These are phyloP conservation scores for Hyaloscypha finlandica DNA, from an alignment of 495 filamentous ascomycete genomes.

Conservation along the genomic window DNA sequence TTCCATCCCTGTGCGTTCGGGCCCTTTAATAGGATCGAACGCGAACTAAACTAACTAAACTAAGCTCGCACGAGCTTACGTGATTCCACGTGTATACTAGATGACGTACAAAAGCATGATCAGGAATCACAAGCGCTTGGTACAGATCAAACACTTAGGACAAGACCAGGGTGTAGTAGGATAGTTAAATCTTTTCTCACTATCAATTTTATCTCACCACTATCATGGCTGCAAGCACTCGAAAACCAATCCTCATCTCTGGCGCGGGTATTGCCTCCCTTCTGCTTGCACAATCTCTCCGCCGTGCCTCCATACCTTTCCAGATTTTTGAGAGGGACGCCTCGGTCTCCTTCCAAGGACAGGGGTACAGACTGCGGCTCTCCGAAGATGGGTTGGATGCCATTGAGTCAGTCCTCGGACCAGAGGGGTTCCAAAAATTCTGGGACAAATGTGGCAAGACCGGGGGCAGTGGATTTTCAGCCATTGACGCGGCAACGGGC, in stretches of 20 bases:
- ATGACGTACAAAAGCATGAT: no score
- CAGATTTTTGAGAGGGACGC: constrained; percentile 52
- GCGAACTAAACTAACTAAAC: no score
- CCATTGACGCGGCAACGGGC: constrained; percentile 48
- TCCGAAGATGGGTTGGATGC: constrained; percentile 51
- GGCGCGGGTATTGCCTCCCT: constrained; percentile 55
- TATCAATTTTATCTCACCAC: no score
- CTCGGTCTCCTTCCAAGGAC: constrained; percentile 50
- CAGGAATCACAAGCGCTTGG: no score
- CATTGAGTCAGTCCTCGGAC: constrained; percentile 51
- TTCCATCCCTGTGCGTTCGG: no score
- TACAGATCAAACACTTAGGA: no score
- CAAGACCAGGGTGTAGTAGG: no score
- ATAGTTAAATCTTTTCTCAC: no score
- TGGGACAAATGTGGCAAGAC: constrained; percentile 55
- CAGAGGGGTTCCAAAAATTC: constrained; percentile 48
- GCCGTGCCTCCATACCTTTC: constrained; percentile 48
- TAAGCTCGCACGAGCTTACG: no score
- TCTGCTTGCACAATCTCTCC: constrained; percentile 50
- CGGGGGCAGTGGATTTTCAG: constrained; percentile 45
- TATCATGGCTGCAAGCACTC: not conserved
- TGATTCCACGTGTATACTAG: no score
- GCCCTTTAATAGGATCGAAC: no score
- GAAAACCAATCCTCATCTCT: constrained; percentile 54
- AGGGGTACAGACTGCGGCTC: constrained; percentile 57